A percentile compares a stretch with the other conserved stretches of the same genome.
phyloP scores from a whole-genome alignment of 2,329 filamentous ascomycete genomes.

The Apiospora malaysiana region DNA sequence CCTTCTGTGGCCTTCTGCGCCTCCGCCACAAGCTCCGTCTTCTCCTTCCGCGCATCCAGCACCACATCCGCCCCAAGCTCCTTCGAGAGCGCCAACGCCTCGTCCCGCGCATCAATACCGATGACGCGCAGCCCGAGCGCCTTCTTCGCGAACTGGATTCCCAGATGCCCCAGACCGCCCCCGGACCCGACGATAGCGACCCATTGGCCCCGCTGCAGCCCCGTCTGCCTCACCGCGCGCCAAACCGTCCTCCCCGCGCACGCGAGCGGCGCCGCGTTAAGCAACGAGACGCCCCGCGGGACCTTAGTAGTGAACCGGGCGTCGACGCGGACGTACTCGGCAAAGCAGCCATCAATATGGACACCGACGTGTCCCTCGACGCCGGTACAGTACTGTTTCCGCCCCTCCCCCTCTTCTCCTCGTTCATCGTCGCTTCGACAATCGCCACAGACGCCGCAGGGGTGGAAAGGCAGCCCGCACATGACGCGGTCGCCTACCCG shows the following conservation, averaged over 20 bases:
- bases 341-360: constrained; percentile 58
- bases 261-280: constrained; percentile 60
- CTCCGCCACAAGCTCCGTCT: constrained; percentile 51
- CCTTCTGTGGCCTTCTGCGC: constrained; percentile 55
- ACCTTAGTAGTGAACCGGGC: constrained; percentile 50
- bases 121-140: constrained; percentile 56
- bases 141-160: constrained; percentile 52
- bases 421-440: constrained; percentile 55
- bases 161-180: constrained; percentile 60
- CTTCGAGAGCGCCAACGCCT: constrained; percentile 53
- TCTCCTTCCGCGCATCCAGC: constrained; percentile 55
- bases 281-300: constrained; percentile 54
- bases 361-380: constrained; percentile 55
- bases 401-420: constrained; percentile 37
- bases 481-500: constrained; percentile 60
- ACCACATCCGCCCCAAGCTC: constrained; percentile 56
- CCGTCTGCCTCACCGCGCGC: constrained; percentile 20
- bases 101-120: constrained; percentile 60
- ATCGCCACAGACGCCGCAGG: constrained; percentile 58
- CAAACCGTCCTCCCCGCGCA: constrained; percentile 26
- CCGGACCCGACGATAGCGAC: constrained; percentile 55
- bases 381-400: constrained; percentile 61
- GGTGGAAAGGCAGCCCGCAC: constrained; percentile 57
- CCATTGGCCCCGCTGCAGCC: constrained; percentile 37
- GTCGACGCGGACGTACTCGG: constrained; percentile 61